Evolutionary conservation across 2,329 filamentous ascomycete species (phyloP), one percentile per base, ranked within the genome.

Genomic region (Sporothrix brunneoviolacea): DNA sequence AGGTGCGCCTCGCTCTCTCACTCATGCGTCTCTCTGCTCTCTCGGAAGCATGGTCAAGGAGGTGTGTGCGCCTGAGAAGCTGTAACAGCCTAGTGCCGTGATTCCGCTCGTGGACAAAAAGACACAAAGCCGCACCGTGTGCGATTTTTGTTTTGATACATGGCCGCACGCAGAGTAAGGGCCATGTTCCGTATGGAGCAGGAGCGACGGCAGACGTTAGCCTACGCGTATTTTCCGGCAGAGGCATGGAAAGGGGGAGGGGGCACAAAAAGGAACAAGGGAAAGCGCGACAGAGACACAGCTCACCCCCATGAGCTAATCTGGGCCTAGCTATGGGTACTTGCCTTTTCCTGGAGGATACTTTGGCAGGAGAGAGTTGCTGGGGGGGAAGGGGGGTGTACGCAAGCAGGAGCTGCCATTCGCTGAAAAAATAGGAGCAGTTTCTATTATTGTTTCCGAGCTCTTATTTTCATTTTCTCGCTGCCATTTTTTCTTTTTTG

Each of bases 341-440:
- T 24, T 45, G 7, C 12, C 32, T 35, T 35, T 12, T 8, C 38
- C n/a, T n/a, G 15, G 24, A 42, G 28, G 18, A 30, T 19, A 30
- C 36, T 24, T 12, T 39, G 39, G 16, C 27, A n/a, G 8, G 7
- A 35, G 28, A 35, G 44, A 10, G 44, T 28, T 6, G 19, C 10
- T 15, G 6, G 19, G 18, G 38, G 38, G 19, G 19, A 40, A 35
- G 48, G 40, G 48, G 48, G 33, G 48, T 50, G 48, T 45, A 51
- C 15, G 44, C 21, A 48, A 42, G 32, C 18, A 4, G 18, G 38
- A 12, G 36, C 21, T 47, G 43, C 40, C 3, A 54, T 52, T 52
- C 41, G 50, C 42, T n/a, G 9, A 41, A 52, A 52, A 52, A 52
- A 50, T 4, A 27, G 4, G n/a, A 12, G 12, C 19, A 18, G 13